Evolutionary conservation across 371 early-diverging fungal genomes (phyloP).

Genomic region (Mortierella sp.): DNA sequence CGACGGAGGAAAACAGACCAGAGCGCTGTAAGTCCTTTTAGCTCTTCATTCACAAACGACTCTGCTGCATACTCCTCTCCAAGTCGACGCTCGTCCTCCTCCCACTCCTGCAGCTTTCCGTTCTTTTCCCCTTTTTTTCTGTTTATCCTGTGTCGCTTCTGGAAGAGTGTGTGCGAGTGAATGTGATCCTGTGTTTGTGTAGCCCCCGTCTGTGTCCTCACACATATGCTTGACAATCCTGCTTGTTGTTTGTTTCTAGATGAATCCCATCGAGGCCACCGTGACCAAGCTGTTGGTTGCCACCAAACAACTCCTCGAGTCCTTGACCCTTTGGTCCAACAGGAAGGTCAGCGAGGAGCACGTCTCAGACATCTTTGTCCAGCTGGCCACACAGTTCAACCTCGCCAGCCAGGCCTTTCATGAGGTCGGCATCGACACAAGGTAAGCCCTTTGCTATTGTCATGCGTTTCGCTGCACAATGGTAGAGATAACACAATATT

Average conservation of each 20-base stretch:
- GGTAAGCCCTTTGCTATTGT: conserved; percentile 42
- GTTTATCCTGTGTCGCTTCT: neutral
- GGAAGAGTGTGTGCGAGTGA: neutral
- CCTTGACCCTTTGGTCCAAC: conserved; percentile 69
- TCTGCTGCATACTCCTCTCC: neutral
- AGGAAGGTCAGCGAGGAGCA: conserved; percentile 58
- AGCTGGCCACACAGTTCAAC: conserved; percentile 66
- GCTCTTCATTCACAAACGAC: neutral
- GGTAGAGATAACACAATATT: neutral
- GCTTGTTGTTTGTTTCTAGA: conserved; percentile 36
- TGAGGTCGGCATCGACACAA: conserved; percentile 61
- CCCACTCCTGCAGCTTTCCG: neutral
- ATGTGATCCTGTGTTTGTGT: neutral
- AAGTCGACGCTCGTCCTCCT: neutral
- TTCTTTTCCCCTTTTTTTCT: neutral
- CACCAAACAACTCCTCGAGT: conserved; percentile 69
- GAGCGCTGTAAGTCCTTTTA: conserved; percentile 15
- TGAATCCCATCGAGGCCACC: conserved; percentile 65
- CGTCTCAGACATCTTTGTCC: conserved; percentile 67
- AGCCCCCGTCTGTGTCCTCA: neutral
- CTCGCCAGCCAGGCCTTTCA: conserved; percentile 63
- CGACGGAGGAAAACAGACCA: conserved; percentile 28
- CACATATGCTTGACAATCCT: neutral
- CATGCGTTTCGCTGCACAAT: neutral
- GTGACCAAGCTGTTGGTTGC: conserved; percentile 67